Conservation (phyloP, 1,139 yeast genomes). For the Spathaspora sp. region DNA sequence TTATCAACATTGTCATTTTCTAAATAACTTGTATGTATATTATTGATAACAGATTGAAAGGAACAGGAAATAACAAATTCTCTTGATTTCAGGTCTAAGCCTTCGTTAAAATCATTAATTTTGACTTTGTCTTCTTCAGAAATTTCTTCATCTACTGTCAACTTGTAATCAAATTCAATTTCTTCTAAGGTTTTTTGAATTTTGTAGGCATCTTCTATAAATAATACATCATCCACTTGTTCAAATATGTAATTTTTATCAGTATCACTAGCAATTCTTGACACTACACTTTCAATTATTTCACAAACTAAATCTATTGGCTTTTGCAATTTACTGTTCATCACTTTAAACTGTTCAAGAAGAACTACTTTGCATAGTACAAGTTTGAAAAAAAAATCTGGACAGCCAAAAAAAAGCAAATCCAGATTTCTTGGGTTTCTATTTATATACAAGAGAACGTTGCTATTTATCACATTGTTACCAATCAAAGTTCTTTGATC, state of each 20-base stretch:
- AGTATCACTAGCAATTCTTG: neutral
- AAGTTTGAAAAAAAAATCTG: neutral
- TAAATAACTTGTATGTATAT: conserved; percentile 9
- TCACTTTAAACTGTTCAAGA: neutral
- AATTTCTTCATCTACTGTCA: conserved; percentile 29
- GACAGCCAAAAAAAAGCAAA: neutral
- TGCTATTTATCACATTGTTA: conserved; percentile 2
- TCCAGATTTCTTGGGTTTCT: neutral
- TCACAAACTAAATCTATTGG: neutral
- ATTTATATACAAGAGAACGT: neutral
- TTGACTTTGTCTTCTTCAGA: conserved; percentile 36
- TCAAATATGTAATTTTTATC: conserved; percentile 6
- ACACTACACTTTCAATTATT: neutral
- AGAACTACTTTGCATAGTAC: neutral
- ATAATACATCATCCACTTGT: conserved; percentile 5
- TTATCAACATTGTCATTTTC: conserved; percentile 4
- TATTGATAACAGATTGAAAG: conserved; percentile 18
- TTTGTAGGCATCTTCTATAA: conserved; percentile 1
- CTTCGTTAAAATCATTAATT: conserved; percentile 19
- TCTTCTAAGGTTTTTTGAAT: conserved; percentile 5
- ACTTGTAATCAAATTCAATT: conserved; percentile 3
- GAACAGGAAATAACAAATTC: conserved; percentile 20
- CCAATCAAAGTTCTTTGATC: conserved; percentile 41
- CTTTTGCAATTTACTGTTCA: neutral
- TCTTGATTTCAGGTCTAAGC: conserved; percentile 16